Conservation (phyloP, 257 asterid species). For the Nicotiana sylvestris region DNA sequence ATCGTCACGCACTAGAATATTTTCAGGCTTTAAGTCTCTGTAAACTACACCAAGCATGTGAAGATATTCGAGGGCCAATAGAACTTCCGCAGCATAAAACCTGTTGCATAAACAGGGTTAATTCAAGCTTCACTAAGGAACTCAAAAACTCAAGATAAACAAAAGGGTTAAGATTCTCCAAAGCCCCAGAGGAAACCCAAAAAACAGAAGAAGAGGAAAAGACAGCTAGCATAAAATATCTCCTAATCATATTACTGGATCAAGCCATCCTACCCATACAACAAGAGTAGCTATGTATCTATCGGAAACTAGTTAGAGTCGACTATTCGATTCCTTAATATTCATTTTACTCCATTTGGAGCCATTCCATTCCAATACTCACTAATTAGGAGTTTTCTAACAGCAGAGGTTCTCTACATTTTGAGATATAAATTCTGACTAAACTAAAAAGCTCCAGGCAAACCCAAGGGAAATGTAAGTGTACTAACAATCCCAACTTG, state of each 20-base stretch:
- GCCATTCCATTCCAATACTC: not conserved
- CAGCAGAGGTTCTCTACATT: not conserved
- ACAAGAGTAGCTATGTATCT: not conserved
- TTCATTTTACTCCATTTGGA: not conserved
- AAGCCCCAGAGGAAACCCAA: not conserved
- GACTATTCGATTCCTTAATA: not conserved
- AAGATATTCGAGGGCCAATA: constrained; percentile 34
- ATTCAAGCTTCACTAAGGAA: not conserved
- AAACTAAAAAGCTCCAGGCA: not conserved
- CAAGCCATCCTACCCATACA: not conserved
- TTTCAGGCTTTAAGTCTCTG: constrained; percentile 36
- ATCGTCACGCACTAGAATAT: constrained; percentile 33
- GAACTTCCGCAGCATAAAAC: constrained; percentile 37
- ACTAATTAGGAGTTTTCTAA: not conserved
- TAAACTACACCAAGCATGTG: constrained; percentile 37
- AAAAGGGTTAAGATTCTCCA: not conserved
- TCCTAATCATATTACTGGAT: not conserved
- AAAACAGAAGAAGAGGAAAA: not conserved
- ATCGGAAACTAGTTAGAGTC: not conserved
- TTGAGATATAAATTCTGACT: not conserved
- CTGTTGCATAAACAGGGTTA: constrained; percentile 14
- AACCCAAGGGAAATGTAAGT: not conserved
- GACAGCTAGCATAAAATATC: not conserved
- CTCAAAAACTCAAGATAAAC: not conserved
- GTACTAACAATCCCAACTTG: not conserved